Base-by-base conservation (phyloP, 1,284 basidiomycete species). In the Pseudozyma pruni region DNA sequence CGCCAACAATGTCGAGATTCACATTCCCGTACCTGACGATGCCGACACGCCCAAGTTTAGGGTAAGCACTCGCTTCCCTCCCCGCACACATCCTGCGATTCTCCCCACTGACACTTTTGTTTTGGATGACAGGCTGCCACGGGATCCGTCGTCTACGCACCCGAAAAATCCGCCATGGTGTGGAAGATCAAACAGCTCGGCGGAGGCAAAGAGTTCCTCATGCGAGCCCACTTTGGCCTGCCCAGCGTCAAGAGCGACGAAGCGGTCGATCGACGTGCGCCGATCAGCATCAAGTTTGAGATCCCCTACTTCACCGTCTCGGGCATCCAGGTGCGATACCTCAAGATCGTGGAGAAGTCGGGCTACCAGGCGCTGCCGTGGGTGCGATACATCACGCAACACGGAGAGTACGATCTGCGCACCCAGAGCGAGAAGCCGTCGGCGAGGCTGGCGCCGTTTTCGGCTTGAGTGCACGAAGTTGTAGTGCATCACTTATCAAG, bases 1-100 rank as follows among this genome's bases (percentile, higher is more conserved):
- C 3, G 95, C 96, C 50, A 98, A 98, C 86, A 98, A 98, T 78
- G 95, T 98, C 39, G 95, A 98, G 85, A 91, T 98, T 56, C 95
- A 92, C 83, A 94, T 99, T 2, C 94, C 94, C 4, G 96, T 98
- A 0, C 94, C 96, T 3, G 95, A 98, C 74, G 96, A 98, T 83
- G 96, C 95, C 13, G 95, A 98, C 83, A 95, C 90, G 76, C 96
- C 96, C 0, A 96, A 95, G 82, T 98, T 98, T 85, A 86, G 94
- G 75, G 59, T 54, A 37, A 48, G 46, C 32, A 25, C 10, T 31
- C 13, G 8, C 37, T 37, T 47, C n/a, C n/a, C n/a, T n/a, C n/a
- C n/a, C n/a, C n/a, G n/a, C n/a, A n/a, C n/a, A n/a, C n/a, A n/a
- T n/a, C n/a, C n/a, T n/a, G n/a, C n/a, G n/a, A n/a, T n/a, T n/a